These are phyloP conservation scores for Aristolochia contorta DNA, from an alignment of 164 flowering plant genomes.

Conservation along the genomic window DNA sequence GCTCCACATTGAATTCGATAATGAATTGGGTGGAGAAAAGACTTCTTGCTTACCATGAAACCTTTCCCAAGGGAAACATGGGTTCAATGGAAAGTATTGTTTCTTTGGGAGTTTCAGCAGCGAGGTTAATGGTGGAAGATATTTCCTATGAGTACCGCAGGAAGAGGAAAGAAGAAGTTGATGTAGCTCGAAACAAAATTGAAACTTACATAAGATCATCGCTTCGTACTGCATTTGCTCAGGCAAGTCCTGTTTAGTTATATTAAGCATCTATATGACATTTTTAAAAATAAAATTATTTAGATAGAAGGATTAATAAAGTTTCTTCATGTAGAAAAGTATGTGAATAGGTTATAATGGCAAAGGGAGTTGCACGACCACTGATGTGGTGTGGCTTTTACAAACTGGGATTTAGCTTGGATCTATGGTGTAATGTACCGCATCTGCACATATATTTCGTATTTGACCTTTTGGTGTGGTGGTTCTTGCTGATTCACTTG, in stretches of 20 bases:
- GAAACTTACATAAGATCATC: constrained; percentile 83
- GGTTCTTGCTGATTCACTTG: too few species aligned
- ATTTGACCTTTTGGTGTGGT: too few species aligned
- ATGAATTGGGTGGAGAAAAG: constrained; percentile 73
- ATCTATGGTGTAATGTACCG: too few species aligned
- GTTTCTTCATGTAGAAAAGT: too few species aligned
- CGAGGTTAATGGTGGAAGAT: constrained; percentile 57
- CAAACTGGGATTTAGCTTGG: too few species aligned
- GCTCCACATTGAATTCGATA: constrained; percentile 40
- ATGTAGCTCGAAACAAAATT: constrained; percentile 43
- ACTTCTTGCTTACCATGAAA: constrained; percentile 70
- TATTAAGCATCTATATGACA: too few species aligned
- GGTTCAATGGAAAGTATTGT: constrained; percentile 48
- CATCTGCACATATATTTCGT: too few species aligned
- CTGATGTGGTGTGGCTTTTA: too few species aligned
- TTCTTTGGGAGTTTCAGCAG: constrained; percentile 48
- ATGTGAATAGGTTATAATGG: too few species aligned
- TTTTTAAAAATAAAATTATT: not conserved
- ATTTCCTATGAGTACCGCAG: constrained; percentile 50
- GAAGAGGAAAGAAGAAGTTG: constrained; percentile 41
- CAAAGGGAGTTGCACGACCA: too few species aligned
- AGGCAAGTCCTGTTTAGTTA: constrained; percentile 42
- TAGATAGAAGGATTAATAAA: too few species aligned
- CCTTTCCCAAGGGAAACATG: constrained; percentile 38
- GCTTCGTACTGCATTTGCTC: constrained; percentile 60